phyloP scores from a whole-genome alignment of 495 filamentous ascomycete species.

The Aspergillus mulundensis region DNA sequence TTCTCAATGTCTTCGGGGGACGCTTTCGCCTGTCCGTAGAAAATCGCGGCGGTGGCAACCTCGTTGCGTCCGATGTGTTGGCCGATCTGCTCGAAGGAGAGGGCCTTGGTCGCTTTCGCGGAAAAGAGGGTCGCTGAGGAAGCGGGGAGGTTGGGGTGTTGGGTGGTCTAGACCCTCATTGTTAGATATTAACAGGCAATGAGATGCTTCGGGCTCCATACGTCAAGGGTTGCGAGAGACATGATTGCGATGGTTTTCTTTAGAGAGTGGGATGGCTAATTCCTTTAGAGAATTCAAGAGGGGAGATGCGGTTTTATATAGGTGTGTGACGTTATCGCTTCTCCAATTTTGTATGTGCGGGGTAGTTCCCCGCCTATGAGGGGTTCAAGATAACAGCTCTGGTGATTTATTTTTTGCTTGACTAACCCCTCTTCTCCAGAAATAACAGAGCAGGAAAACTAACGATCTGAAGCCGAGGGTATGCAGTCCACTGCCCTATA shows the following conservation, averaged over 20 bases:
- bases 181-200: neutral
- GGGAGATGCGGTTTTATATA: neutral
- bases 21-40: constrained; percentile 89
- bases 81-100: constrained; percentile 81
- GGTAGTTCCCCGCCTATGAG: neutral
- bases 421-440: neutral
- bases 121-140: constrained; percentile 74
- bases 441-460: too few relatives aligned
- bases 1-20: constrained; percentile 71
- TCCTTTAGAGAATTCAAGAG: neutral
- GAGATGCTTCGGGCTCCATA: constrained; percentile 14
- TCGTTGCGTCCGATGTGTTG: constrained; percentile 75
- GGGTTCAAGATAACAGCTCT: neutral
- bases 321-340: neutral
- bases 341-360: constrained; percentile 17
- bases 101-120: constrained; percentile 68
- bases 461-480: too few relatives aligned
- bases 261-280: neutral
- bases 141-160: constrained; percentile 57
- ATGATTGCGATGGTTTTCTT: constrained; percentile 16
- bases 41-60: constrained; percentile 86
- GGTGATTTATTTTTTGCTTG: neutral
- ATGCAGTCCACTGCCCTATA: too few relatives aligned
- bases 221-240: constrained; percentile 43
- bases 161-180: constrained; percentile 26